Evolutionary conservation across 2,329 filamentous ascomycete genomes (phyloP).

Genomic region (Chrysoporthe deuterocubensis): DNA sequence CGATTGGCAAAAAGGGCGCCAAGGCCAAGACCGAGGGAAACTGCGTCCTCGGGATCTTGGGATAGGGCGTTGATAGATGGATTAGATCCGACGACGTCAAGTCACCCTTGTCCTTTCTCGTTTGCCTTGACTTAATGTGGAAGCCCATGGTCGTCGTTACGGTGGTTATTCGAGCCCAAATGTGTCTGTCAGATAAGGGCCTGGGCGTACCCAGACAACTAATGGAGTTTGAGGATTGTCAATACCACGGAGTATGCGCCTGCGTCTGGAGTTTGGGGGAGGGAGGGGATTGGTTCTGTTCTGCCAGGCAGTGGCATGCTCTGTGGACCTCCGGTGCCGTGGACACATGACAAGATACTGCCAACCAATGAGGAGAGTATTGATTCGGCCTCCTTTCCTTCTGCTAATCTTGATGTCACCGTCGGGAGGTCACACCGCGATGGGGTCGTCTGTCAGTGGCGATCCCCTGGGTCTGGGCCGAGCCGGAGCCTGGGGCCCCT

Average conservation of each 20-base stretch:
- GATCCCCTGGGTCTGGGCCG: no score
- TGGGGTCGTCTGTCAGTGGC: no score
- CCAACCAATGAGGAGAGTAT: neutral
- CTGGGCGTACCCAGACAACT: neutral
- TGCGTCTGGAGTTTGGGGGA: neutral
- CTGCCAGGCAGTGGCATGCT: neutral
- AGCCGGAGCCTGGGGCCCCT: no score
- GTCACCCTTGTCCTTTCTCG: neutral
- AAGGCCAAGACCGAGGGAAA: neutral
- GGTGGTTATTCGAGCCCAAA: no score
- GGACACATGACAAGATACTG: neutral
- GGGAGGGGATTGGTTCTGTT: neutral
- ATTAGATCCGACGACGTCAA: conserved; percentile 21
- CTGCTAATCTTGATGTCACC: neutral
- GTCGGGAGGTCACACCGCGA: neutral
- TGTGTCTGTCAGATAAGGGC: neutral
- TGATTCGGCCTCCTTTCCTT: neutral
- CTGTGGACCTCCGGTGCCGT: neutral
- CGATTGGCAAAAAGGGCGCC: neutral
- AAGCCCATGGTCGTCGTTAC: neutral
- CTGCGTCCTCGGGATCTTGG: neutral
- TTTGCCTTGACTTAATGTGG: neutral
- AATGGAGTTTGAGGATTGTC: neutral
- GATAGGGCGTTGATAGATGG: conserved; percentile 21
- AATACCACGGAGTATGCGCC: neutral